Percentiles rank a stretch among this genome's conserved stretches.
Conservation (phyloP, 2,329 filamentous ascomycete genomes). For the Ophiostoma fasciatum region DNA sequence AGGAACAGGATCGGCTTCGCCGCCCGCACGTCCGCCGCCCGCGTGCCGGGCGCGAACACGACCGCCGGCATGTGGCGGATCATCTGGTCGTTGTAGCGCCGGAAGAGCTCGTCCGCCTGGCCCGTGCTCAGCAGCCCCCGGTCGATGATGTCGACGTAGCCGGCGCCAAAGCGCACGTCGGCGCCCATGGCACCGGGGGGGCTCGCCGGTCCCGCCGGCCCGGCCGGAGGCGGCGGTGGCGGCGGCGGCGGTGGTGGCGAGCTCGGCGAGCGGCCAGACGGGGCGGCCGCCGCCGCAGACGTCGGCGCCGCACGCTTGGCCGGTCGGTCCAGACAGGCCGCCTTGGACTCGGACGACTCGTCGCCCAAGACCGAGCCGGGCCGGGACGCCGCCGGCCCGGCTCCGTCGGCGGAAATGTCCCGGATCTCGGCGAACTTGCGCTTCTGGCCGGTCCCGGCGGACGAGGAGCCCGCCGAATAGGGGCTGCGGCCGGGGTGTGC, state of each 20-base stretch:
- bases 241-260: neutral
- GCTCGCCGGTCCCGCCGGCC: conserved; percentile 1
- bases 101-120: conserved; percentile 38
- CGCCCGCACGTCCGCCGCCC: conserved; percentile 39
- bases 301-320: too few species aligned
- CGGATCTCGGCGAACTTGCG: conserved; percentile 22
- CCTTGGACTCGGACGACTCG: too few species aligned
- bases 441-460: conserved; percentile 27
- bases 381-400: conserved; percentile 1
- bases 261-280: too few species aligned
- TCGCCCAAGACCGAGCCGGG: too few species aligned
- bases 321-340: too few species aligned
- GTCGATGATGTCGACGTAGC: conserved; percentile 38
- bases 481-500: conserved; percentile 7
- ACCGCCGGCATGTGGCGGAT: conserved; percentile 46
- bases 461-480: conserved; percentile 8
- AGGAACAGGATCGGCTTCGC: conserved; percentile 53
- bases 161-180: conserved; percentile 11
- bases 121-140: conserved; percentile 42
- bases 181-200: neutral
- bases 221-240: neutral
- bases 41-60: conserved; percentile 39
- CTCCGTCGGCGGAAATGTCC: conserved; percentile 7
- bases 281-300: too few species aligned
- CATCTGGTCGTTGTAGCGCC: conserved; percentile 45